A percentile compares a stretch with the other conserved stretches of the same genome.
Evolutionary conservation across 352 stramenopile species (phyloP).

Genomic region (Phytopythium chamaehyphon): DNA sequence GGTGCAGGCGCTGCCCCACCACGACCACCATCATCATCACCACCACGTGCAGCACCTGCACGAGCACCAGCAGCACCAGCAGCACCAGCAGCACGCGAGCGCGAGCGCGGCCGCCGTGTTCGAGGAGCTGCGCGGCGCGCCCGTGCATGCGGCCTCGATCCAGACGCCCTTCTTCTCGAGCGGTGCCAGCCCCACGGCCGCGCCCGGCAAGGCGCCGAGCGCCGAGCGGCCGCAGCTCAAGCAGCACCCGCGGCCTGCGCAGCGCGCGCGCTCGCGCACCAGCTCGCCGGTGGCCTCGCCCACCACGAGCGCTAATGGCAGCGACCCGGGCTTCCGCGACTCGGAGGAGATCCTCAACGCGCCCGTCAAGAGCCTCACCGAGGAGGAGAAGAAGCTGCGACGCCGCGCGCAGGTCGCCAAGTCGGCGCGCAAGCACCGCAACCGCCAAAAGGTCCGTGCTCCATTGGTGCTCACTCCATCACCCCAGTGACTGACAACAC

Average conservation of each 20-base stretch:
- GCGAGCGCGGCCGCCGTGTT: conserved; percentile 11
- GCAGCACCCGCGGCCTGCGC: conserved; percentile 7
- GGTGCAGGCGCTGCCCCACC: conserved; percentile 40
- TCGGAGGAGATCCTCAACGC: conserved; percentile 79
- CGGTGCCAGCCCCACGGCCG: conserved; percentile 7
- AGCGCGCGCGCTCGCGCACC: conserved; percentile 17
- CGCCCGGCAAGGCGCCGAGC: conserved; percentile 1
- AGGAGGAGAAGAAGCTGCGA: conserved; percentile 82
- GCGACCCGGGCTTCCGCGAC: conserved; percentile 34
- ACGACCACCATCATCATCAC: conserved; percentile 19
- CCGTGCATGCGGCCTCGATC: too few species aligned
- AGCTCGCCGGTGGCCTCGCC: conserved; percentile 41
- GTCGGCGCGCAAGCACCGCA: conserved; percentile 77
- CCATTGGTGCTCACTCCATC: too few species aligned
- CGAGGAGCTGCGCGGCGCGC: conserved; percentile 6
- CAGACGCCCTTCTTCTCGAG: conserved; percentile 13
- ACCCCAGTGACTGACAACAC: too few species aligned
- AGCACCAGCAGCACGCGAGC: background rate
- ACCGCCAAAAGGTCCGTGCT: conserved; percentile 62
- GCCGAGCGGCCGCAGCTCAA: conserved; percentile 2
- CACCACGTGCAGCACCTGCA: conserved; percentile 20
- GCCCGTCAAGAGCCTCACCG: conserved; percentile 74
- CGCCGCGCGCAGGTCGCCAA: conserved; percentile 78
- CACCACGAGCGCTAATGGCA: conserved; percentile 34
- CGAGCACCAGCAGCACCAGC: conserved; percentile 22